Evolutionary conservation across 2,329 filamentous ascomycete genomes (phyloP).

Genomic region (Aureobasidium lini): DNA sequence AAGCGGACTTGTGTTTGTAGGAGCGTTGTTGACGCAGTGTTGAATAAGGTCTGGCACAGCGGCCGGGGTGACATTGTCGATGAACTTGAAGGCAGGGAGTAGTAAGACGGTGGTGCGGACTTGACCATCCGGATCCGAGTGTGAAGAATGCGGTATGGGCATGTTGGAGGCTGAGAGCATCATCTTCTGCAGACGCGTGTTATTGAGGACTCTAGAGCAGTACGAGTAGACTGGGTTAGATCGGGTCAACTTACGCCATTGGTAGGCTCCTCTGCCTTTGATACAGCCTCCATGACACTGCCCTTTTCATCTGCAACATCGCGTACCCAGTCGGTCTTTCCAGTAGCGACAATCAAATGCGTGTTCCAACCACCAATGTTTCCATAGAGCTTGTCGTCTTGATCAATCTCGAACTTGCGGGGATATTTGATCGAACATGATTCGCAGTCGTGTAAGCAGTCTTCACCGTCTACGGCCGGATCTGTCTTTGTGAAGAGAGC

Average conservation of each 20-base stretch:
- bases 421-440: conserved; percentile 75
- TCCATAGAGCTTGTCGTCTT: conserved; percentile 73
- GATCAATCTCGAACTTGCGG: conserved; percentile 63
- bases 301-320: conserved; percentile 80
- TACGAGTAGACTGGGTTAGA: neutral
- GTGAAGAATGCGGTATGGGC: conserved; percentile 61
- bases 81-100: conserved; percentile 73
- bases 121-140: conserved; percentile 50
- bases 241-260: conserved; percentile 54
- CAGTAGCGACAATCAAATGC: conserved; percentile 87
- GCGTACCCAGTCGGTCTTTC: conserved; percentile 88
- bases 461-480: conserved; percentile 74
- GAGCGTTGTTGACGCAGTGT: conserved; percentile 60
- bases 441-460: conserved; percentile 80
- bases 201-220: conserved; percentile 15
- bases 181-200: conserved; percentile 44
- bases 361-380: conserved; percentile 80
- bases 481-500: conserved; percentile 68
- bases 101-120: conserved; percentile 69
- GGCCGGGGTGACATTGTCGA: conserved; percentile 75
- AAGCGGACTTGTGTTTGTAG: conserved; percentile 66
- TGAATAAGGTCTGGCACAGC: conserved; percentile 65
- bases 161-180: conserved; percentile 94
- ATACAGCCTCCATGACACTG: conserved; percentile 49
- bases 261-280: conserved; percentile 47